Evolutionary conservation across 345 rosid genomes (phyloP), one percentile per base, ranked within the genome.

Genomic region (Boechera divaricarpa): DNA sequence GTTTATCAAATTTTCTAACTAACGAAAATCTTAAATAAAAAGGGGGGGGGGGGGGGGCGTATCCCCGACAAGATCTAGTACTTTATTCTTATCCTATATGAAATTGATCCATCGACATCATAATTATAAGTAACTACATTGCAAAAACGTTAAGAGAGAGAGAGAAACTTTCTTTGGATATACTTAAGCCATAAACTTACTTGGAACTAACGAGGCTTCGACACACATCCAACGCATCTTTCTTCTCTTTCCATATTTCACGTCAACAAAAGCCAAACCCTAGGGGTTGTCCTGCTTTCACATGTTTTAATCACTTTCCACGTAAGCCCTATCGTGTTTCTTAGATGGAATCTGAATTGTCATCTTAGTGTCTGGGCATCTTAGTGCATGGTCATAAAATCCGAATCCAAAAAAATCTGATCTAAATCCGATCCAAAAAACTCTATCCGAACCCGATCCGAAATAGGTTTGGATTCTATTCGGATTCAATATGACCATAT

Each of bases 41-140:
- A 7, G 1, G 32, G 64, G 56, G 1, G 28, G 35, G 62, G 18
- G 15, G 0, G 32, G 64, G 47, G 35, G 62, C 12, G 51, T 58
- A 67, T 75, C 73, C 73, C 79, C 79, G 79, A 75, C 73, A 75
- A 67, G 73, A 67, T 75, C 73, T 67, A 67, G 54, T 39, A 67
- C 62, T 76, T 68, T 76, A 68, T 68, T 51, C 69, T 76, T 68
- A 68, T 76, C 74, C 63, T 76, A 59, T 38, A 68, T 59, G 33
- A 36, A 38, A 60, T 59, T 51, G 38, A 45, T 76, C 79, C 24
- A 67, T 60, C 69, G 45, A 76, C 69, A 68, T 68, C 60, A 60
- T 60, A 68, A 76, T 68, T 59, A 16, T 16, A 16, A 16, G 36
- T 32, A 60, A 67, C 58, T 67, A 51, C 71, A 67, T 35, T 51